A percentile compares a stretch with the other conserved stretches of the same genome.
Conservation (phyloP, 805 yeast species). For the Metschnikowia reukaufii region DNA sequence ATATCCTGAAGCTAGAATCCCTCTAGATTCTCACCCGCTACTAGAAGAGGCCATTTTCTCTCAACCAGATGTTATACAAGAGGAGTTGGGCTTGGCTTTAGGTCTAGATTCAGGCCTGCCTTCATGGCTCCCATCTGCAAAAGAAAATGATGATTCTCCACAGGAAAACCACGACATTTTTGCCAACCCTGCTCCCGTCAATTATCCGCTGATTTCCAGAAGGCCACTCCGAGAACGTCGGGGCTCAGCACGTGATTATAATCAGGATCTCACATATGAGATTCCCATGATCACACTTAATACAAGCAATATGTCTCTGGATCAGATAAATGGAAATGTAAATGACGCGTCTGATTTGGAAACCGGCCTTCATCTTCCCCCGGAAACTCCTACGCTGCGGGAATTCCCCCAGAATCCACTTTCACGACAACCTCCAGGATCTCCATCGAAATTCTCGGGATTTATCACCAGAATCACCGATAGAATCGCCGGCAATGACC, state of each 20-base stretch:
- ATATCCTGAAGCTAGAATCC: slow-evolving; percentile 7
- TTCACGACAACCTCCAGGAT: slow-evolving; percentile 7
- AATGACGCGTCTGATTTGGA: slow-evolving; percentile 9
- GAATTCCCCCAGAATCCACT: slow-evolving; percentile 4
- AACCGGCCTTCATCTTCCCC: slow-evolving; percentile 8
- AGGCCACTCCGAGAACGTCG: slow-evolving; percentile 3
- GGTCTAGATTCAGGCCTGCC: slow-evolving; percentile 6
- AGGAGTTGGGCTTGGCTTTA: slow-evolving; percentile 11
- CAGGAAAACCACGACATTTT: background rate
- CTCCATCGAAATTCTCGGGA: slow-evolving; percentile 17
- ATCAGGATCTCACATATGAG: slow-evolving; percentile 13
- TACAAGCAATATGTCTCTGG: slow-evolving; percentile 1
- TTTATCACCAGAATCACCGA: slow-evolving; percentile 17
- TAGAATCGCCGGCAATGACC: slow-evolving; percentile 18
- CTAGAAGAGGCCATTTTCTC: slow-evolving; percentile 10
- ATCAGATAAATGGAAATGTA: background rate
- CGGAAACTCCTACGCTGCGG: slow-evolving; percentile 7
- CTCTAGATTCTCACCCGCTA: slow-evolving; percentile 11
- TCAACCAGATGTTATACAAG: slow-evolving; percentile 4
- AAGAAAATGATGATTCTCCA: background rate
- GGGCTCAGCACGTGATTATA: background rate
- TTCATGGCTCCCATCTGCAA: slow-evolving; percentile 10
- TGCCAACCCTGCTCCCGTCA: background rate
- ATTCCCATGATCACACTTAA: slow-evolving; percentile 20
- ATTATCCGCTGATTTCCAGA: slow-evolving; percentile 1